Evolutionary conservation across 2,329 filamentous ascomycete species (phyloP).

Genomic region (Colletotrichum neosansevieriae): DNA sequence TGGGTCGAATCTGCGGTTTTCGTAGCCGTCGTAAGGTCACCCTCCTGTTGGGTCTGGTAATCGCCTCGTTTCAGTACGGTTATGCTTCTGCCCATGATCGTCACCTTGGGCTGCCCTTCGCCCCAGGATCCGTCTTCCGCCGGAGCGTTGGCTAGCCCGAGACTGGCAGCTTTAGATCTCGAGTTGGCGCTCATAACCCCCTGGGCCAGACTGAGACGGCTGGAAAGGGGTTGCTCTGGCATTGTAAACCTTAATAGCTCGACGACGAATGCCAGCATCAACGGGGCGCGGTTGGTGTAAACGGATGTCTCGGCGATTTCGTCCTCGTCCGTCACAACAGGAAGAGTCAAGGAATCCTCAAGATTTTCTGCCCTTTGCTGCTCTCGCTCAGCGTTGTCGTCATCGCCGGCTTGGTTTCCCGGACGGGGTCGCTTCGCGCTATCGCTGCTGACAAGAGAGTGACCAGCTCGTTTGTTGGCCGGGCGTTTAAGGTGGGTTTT

Average conservation of each 20-base stretch:
- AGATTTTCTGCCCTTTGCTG: conserved; percentile 60
- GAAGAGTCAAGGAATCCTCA: conserved; percentile 72
- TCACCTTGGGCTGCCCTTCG: conserved; percentile 79
- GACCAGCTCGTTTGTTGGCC: conserved; percentile 5
- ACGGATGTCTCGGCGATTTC: conserved; percentile 69
- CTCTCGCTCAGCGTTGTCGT: conserved; percentile 39
- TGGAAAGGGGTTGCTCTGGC: conserved; percentile 88
- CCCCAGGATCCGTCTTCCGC: conserved; percentile 80
- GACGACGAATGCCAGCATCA: conserved; percentile 84
- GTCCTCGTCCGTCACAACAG: conserved; percentile 68
- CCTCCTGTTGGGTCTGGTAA: conserved; percentile 57
- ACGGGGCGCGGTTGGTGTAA: conserved; percentile 83
- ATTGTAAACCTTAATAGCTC: conserved; percentile 82
- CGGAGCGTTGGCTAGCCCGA: conserved; percentile 75
- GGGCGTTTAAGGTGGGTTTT: conserved; percentile 61
- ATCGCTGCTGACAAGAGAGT: conserved; percentile 39
- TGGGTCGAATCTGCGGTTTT: conserved; percentile 33
- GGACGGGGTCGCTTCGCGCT: conserved; percentile 34
- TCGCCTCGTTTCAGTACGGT: conserved; percentile 82
- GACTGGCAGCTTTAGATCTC: conserved; percentile 77
- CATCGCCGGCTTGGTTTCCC: neutral
- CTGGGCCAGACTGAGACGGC: conserved; percentile 83
- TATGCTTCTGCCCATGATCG: conserved; percentile 79
- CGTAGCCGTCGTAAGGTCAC: conserved; percentile 28
- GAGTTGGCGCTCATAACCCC: conserved; percentile 87